Conservation (phyloP, 2,329 filamentous ascomycete genomes). For the Neofusicoccum sp. region DNA sequence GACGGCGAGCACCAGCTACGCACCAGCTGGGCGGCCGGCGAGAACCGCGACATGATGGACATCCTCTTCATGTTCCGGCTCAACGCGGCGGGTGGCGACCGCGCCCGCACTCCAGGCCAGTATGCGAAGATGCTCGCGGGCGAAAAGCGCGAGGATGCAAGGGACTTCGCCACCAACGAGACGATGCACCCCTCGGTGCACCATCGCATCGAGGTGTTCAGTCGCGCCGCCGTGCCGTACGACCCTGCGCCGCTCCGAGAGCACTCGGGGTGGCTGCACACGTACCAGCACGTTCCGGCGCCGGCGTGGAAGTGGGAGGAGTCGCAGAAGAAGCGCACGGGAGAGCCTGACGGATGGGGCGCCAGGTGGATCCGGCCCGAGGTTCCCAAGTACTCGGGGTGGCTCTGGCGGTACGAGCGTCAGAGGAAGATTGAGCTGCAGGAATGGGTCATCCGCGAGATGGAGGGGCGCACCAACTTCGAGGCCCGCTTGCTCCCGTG, state of each 20-base stretch:
- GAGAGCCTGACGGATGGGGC: neutral
- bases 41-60: neutral
- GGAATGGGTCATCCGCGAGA: slow-evolving; percentile 16
- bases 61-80: neutral
- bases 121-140: neutral
- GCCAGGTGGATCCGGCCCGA: slow-evolving; percentile 1
- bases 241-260: neutral
- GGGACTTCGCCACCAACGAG: slow-evolving; percentile 9
- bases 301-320: neutral
- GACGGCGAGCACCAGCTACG: neutral
- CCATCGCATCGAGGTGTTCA: neutral
- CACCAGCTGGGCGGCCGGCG: neutral
- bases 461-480: slow-evolving; percentile 5
- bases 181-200: slow-evolving; percentile 4
- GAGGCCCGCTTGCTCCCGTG: neutral
- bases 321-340: neutral
- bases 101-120: neutral
- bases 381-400: neutral
- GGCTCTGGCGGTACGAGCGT: neutral
- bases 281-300: neutral
- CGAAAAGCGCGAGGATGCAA: neutral
- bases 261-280: neutral
- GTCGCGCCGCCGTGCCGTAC: neutral
- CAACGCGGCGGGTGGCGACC: neutral
- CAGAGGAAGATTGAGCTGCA: neutral